phyloP scores from a whole-genome alignment of 2,329 filamentous ascomycete genomes.

The Stachybotrys chartarum region DNA sequence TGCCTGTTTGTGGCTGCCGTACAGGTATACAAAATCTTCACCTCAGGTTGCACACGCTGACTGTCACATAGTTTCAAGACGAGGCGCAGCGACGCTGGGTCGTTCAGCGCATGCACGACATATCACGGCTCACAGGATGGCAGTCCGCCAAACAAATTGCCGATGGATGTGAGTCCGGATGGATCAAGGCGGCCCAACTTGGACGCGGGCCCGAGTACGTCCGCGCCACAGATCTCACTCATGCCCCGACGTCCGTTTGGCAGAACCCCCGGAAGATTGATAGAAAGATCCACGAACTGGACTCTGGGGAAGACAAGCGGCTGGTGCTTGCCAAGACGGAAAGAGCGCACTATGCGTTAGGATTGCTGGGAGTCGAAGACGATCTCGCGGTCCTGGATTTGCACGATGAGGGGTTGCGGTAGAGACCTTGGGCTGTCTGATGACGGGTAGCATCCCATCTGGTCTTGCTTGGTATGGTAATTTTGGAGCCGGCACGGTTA shows the following conservation, averaged over 20 bases:
- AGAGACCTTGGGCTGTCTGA: too few relatives aligned
- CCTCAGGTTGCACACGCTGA: constrained; percentile 8
- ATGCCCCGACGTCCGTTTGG: constrained; percentile 35
- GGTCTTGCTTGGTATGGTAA: neutral
- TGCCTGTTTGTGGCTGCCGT: constrained; percentile 82
- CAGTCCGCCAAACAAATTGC: constrained; percentile 77
- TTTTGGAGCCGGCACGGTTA: constrained; percentile 8
- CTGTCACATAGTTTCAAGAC: constrained; percentile 55
- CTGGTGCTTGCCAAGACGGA: constrained; percentile 57
- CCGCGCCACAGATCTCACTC: constrained; percentile 32
- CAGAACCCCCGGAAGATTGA: constrained; percentile 44
- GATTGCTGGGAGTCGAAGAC: constrained; percentile 69
- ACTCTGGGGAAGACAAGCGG: constrained; percentile 31
- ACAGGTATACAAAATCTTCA: constrained; percentile 35
- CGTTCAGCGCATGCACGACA: constrained; percentile 64
- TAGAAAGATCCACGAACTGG: constrained; percentile 40
- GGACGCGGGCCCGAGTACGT: constrained; percentile 72
- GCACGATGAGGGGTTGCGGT: constrained; percentile 25
- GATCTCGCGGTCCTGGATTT: constrained; percentile 61
- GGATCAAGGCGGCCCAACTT: constrained; percentile 67
- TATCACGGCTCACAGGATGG: constrained; percentile 79
- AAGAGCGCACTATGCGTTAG: constrained; percentile 68
- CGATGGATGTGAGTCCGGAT: constrained; percentile 74
- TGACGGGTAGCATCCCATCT: neutral
- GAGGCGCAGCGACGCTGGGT: constrained; percentile 70